Evolutionary conservation across 2,329 filamentous ascomycete species (phyloP).

Genomic region (Fulvia fulva): DNA sequence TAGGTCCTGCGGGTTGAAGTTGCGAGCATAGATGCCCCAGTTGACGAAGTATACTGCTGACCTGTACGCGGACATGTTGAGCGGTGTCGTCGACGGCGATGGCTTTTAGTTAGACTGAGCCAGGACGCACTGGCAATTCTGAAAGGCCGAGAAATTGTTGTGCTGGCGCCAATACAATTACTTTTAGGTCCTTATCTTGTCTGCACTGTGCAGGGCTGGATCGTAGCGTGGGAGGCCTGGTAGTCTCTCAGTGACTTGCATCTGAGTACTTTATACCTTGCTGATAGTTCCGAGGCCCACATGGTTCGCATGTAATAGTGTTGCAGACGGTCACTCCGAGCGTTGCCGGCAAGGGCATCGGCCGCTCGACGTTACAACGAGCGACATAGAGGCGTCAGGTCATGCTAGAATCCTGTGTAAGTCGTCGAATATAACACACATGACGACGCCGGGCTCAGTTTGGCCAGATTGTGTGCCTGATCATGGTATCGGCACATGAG

Average conservation of each 20-base stretch:
- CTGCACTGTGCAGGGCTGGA: neutral
- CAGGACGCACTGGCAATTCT: neutral
- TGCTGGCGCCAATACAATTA: neutral
- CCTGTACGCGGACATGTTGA: neutral
- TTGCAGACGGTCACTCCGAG: neutral
- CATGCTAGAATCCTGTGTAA: neutral
- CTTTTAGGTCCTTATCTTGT: neutral
- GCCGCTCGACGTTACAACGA: neutral
- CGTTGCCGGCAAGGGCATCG: neutral
- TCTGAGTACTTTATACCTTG: neutral
- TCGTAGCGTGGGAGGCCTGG: neutral
- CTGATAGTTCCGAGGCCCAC: neutral
- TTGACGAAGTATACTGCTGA: neutral
- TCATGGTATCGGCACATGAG: neutral
- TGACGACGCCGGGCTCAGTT: neutral
- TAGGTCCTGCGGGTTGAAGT: constrained; percentile 77
- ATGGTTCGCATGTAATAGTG: neutral
- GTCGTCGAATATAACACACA: neutral
- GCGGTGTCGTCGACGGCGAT: neutral
- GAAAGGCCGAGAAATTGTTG: neutral
- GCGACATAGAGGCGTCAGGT: neutral
- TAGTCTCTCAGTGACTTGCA: neutral
- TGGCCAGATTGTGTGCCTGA: neutral
- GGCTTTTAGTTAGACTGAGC: neutral
- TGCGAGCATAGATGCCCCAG: constrained; percentile 38